Evolutionary conservation across 305 asterid species (phyloP).

Genomic region (Rubia peregrina): DNA sequence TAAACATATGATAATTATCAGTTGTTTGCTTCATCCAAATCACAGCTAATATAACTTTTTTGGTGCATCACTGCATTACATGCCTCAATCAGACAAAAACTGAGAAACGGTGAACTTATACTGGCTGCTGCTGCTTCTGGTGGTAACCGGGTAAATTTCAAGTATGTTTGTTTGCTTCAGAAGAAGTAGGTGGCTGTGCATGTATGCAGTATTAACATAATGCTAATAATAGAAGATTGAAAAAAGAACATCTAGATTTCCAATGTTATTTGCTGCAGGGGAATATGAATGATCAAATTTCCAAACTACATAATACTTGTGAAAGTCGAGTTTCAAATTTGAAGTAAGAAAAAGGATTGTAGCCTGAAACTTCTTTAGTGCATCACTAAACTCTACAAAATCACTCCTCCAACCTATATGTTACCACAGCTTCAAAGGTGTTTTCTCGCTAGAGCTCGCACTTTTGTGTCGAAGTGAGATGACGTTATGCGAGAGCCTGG

Average conservation of each 20-base stretch:
- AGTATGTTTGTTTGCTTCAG: too few relatives aligned
- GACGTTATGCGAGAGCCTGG: slow-evolving; percentile 89
- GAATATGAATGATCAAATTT: not conserved
- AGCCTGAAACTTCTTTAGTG: not conserved
- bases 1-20: too few relatives aligned
- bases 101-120: too few relatives aligned
- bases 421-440: slow-evolving; percentile 42
- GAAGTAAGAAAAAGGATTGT: not conserved
- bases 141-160: too few relatives aligned
- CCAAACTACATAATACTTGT: not conserved
- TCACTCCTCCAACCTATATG: not conserved
- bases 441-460: slow-evolving; percentile 80
- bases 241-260: not conserved
- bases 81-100: too few relatives aligned
- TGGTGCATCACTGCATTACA: too few relatives aligned
- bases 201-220: not conserved
- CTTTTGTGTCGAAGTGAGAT: slow-evolving; percentile 33
- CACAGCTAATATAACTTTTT: too few relatives aligned
- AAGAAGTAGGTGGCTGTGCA: too few relatives aligned
- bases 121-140: too few relatives aligned
- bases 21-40: too few relatives aligned
- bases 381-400: not conserved
- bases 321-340: not conserved
- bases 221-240: not conserved
- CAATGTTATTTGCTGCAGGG: not conserved